Conservation (phyloP, 345 rosid species). For the Reutealis trisperma region DNA sequence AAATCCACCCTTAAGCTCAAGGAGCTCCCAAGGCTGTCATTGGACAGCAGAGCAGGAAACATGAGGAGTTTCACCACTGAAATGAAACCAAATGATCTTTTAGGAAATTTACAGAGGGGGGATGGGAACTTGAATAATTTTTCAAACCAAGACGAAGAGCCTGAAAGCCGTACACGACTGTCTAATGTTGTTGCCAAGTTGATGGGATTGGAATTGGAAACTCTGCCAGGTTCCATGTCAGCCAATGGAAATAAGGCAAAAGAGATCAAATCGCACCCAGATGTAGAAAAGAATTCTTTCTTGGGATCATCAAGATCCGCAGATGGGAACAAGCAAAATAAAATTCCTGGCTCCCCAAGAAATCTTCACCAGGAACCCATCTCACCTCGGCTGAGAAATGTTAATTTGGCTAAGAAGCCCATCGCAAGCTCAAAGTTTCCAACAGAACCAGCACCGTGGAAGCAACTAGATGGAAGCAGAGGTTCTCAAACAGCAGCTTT, state of each 20-base stretch:
- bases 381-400: slow-evolving; percentile 43
- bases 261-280: slow-evolving; percentile 19
- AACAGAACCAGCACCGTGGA: slow-evolving; percentile 67
- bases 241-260: slow-evolving; percentile 22
- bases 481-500: slow-evolving; percentile 38
- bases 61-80: slow-evolving; percentile 41
- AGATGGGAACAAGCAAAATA: slow-evolving; percentile 40
- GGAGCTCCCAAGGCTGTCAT: slow-evolving; percentile 82
- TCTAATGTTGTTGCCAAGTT: slow-evolving; percentile 78
- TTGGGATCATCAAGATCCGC: slow-evolving; percentile 32
- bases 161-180: slow-evolving; percentile 53
- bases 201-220: slow-evolving; percentile 93
- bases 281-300: slow-evolving; percentile 29
- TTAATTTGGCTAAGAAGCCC: slow-evolving; percentile 45
- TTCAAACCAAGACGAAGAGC: slow-evolving; percentile 47
- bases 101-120: slow-evolving; percentile 25
- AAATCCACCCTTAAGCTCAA: slow-evolving; percentile 63
- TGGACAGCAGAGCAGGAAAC: slow-evolving; percentile 74
- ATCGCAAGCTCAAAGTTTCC: slow-evolving; percentile 52
- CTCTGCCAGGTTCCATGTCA: slow-evolving; percentile 43
- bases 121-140: slow-evolving; percentile 16
- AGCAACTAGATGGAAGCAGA: slow-evolving; percentile 56
- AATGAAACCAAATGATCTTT: slow-evolving; percentile 39
- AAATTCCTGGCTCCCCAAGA: slow-evolving; percentile 48
- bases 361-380: slow-evolving; percentile 43